Conservation (phyloP, 768 basidiomycete species). For the Russula sp. region DNA sequence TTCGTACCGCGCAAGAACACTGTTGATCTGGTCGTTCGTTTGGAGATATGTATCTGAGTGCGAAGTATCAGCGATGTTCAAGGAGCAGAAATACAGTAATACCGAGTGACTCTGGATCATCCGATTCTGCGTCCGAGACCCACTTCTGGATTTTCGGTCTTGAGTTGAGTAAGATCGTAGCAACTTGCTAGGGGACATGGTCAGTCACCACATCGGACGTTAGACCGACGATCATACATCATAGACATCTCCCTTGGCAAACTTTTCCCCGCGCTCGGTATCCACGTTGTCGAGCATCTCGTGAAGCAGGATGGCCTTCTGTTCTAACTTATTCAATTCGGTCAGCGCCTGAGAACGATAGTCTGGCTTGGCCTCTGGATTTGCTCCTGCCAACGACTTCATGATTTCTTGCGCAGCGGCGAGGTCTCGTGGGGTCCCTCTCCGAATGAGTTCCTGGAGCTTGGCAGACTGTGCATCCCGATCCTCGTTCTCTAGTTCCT, state of each 20-base stretch:
- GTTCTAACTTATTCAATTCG: slow-evolving; percentile 91
- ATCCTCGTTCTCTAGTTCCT: slow-evolving; percentile 94
- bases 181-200: slow-evolving; percentile 64
- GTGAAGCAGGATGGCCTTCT: slow-evolving; percentile 90
- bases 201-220: slow-evolving; percentile 3
- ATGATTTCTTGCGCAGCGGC: slow-evolving; percentile 95
- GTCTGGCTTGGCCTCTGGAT: slow-evolving; percentile 91
- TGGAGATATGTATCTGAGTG: slow-evolving; percentile 81
- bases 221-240: slow-evolving; percentile 47
- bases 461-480: slow-evolving; percentile 93
- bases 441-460: slow-evolving; percentile 94
- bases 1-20: slow-evolving; percentile 82
- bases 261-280: slow-evolving; percentile 58
- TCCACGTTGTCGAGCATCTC: slow-evolving; percentile 96
- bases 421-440: slow-evolving; percentile 93
- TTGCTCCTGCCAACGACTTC: slow-evolving; percentile 91
- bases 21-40: slow-evolving; percentile 98
- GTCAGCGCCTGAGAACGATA: slow-evolving; percentile 84
- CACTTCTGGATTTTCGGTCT: slow-evolving; percentile 96
- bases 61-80: slow-evolving; percentile 2
- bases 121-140: slow-evolving; percentile 88
- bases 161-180: slow-evolving; percentile 68
- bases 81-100: background rate
- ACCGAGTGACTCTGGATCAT: slow-evolving; percentile 89
- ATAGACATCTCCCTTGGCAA: slow-evolving; percentile 87